Evolutionary conservation across 306 rosid genomes (phyloP), one percentile per base, ranked within the genome.

Genomic region (Alnus rubra): DNA sequence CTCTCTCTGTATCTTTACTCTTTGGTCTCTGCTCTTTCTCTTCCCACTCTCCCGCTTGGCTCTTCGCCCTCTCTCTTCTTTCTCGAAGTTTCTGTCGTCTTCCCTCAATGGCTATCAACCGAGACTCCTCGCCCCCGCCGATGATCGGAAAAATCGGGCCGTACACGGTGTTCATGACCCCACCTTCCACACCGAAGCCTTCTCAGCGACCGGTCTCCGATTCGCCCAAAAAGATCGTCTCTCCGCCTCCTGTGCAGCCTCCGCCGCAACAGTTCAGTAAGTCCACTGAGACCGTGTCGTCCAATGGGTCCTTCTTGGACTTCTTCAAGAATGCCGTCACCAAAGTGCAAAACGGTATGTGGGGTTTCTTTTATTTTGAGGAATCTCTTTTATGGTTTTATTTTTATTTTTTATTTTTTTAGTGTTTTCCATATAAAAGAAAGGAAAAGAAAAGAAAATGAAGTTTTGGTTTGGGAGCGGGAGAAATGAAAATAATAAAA

Each of bases 81-180:
- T 60, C 42, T 14, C 75, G 5, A 8, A 5, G 13, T 30, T 76
- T 35, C 58, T 54, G 7, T 1, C 53, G 35, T 54, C 62, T 75
- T 31, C 55, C 87, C n/a, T 15, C 84, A 90, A 94, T 96, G 99
- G 81, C 91, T 49, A 54, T 87, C 88, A 93, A 89, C 83, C 65
- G 70, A 48, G 97, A 90, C 81, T 86, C 94, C 35, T 85, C 97
- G 53, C 98, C 99, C 7, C 94, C 98, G 0, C 99, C 99, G 0
- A 76, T 89, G 69, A 96, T 93, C 77, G 96, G 99, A 3, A 96
- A 96, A 86, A 93, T 96, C 60, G 99, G 99, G 0, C 99, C 99
- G 37, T 96, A 96, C 92, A 96, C 99, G 11, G 99, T 96, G 14
- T 96, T 96, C 88, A 86, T 91, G 92, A 96, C 99, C 56, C 99